Evolutionary conservation across 306 rosid species (phyloP).

Genomic region (Lablab purpureus): DNA sequence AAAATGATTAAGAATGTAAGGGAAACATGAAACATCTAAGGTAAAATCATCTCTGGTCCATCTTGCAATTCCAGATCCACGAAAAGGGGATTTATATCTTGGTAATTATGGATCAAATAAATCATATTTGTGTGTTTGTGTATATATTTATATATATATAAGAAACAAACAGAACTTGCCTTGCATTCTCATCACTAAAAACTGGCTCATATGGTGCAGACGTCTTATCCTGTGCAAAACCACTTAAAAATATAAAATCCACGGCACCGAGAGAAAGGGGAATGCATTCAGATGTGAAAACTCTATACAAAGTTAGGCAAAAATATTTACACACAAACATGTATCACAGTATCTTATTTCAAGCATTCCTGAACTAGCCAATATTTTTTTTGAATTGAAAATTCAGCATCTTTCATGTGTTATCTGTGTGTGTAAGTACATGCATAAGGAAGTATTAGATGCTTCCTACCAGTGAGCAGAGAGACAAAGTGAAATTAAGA

Average conservation of each 20-base stretch:
- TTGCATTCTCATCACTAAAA: slow-evolving; percentile 55
- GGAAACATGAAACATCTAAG: neutral
- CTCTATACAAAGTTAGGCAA: neutral
- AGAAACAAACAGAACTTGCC: slow-evolving; percentile 41
- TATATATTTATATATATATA: neutral
- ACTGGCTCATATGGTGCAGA: slow-evolving; percentile 53
- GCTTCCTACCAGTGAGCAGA: slow-evolving; percentile 3
- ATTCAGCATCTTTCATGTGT: neutral
- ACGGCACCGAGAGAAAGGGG: slow-evolving; percentile 1
- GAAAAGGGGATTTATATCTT: no score
- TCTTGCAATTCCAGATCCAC: no score
- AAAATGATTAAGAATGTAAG: neutral
- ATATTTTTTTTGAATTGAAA: neutral
- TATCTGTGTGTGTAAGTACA: neutral
- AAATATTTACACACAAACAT: neutral
- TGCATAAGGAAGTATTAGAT: neutral
- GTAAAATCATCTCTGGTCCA: no score
- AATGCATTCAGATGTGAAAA: neutral
- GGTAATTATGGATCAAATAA: no score
- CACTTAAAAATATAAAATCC: slow-evolving; percentile 3
- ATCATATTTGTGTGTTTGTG: no score
- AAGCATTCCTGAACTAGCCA: slow-evolving; percentile 14
- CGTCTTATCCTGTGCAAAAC: slow-evolving; percentile 52
- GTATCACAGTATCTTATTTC: slow-evolving; percentile 8
- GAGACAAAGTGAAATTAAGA: slow-evolving; percentile 4